Conservation (phyloP, 192 early-diverging fungal species). For the Backusella westeae region DNA sequence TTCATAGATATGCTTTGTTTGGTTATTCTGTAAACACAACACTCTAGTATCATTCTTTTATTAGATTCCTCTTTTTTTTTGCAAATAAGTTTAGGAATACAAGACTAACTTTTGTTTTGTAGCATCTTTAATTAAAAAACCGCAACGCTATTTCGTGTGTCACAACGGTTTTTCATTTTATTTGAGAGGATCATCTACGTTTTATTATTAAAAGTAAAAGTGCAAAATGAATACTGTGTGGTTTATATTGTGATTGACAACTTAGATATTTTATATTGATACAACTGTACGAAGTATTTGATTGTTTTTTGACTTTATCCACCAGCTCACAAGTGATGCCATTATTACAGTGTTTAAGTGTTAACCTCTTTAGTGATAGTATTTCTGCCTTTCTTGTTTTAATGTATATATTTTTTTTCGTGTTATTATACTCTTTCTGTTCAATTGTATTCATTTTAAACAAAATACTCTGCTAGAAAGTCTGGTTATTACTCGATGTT, state of each 20-base stretch:
- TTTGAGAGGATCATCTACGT: not conserved
- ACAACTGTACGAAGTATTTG: too few species aligned
- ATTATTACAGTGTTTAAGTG: not conserved
- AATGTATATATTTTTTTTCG: not conserved
- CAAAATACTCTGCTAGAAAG: not conserved
- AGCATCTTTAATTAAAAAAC: not conserved
- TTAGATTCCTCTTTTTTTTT: not conserved
- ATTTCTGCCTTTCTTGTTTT: not conserved
- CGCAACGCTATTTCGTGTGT: not conserved
- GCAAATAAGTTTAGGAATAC: not conserved
- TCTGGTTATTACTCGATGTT: not conserved
- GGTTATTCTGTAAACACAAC: not conserved
- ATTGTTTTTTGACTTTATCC: not conserved
- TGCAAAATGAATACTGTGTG: not conserved
- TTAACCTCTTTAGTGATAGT: constrained; percentile 4
- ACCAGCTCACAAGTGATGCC: not conserved
- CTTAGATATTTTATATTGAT: not conserved
- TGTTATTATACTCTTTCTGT: not conserved
- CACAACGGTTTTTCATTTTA: not conserved
- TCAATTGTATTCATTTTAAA: not conserved
- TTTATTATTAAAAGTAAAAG: not conserved
- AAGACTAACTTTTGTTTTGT: not conserved
- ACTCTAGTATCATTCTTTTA: not conserved
- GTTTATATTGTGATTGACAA: not conserved
- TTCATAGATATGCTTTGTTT: not conserved